Conservation (phyloP, 2,329 filamentous ascomycete species). For the Niveomyces coronatus region DNA sequence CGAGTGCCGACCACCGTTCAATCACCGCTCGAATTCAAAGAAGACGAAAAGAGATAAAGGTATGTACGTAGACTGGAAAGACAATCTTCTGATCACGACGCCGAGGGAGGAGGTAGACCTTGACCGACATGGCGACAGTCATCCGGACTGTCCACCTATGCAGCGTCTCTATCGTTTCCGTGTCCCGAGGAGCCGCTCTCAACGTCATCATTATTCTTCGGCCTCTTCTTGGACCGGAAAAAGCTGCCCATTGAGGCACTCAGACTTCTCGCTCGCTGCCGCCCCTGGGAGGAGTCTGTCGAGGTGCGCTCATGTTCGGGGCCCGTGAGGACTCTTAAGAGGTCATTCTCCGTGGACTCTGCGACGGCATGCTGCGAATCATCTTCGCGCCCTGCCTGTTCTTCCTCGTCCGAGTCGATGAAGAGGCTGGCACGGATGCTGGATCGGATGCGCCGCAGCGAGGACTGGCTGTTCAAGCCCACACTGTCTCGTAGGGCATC, state of each 20-base stretch:
- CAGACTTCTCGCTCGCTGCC: constrained; percentile 27
- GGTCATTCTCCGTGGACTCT: constrained; percentile 18
- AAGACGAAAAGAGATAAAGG: no score
- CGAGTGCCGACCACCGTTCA: no score
- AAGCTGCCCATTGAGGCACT: constrained; percentile 32
- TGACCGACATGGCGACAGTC: no score
- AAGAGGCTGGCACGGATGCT: constrained; percentile 45
- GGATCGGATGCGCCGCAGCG: constrained; percentile 36
- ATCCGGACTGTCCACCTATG: background rate
- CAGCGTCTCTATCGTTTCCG: background rate
- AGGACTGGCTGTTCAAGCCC: constrained; percentile 27
- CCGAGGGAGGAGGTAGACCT: background rate
- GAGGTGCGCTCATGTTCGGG: constrained; percentile 11
- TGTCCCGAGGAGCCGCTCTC: background rate
- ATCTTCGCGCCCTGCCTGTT: constrained; percentile 16
- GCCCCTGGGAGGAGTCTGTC: constrained; percentile 14
- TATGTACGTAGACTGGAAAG: no score
- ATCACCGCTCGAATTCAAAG: no score
- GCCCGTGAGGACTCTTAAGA: constrained; percentile 14
- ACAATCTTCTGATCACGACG: no score
- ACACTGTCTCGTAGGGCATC: constrained; percentile 41
- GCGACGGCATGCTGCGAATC: constrained; percentile 14
- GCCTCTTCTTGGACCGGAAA: constrained; percentile 24
- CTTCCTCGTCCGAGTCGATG: constrained; percentile 33
- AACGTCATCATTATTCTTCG: background rate